These are phyloP conservation scores for Striga hermonthica DNA, from an alignment of 305 asterid genomes.

Conservation along the genomic window DNA sequence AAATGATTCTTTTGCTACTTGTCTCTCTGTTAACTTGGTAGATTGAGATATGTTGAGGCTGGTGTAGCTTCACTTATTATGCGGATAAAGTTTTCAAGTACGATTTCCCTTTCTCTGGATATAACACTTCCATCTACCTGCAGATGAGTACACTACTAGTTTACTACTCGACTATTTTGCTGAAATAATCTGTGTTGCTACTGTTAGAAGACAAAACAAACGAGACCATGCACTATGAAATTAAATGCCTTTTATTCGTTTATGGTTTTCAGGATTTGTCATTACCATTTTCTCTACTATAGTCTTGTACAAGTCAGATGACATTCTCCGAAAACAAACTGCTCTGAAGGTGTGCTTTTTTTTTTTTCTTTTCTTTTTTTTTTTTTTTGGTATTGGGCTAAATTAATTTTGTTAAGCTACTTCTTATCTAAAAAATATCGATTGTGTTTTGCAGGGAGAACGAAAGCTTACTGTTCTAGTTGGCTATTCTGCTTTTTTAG, in stretches of 20 bases:
- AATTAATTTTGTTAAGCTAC: slow-evolving; percentile 10
- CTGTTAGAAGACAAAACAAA: slow-evolving; percentile 11
- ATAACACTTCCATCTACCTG: not conserved
- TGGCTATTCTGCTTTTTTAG: slow-evolving; percentile 54
- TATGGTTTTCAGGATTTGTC: slow-evolving; percentile 44
- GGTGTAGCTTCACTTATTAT: not conserved
- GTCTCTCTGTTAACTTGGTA: slow-evolving; percentile 24
- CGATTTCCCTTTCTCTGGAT: slow-evolving; percentile 16
- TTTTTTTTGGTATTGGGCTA: slow-evolving; percentile 8
- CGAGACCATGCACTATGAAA: slow-evolving; percentile 18
- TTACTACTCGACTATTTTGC: slow-evolving; percentile 17
- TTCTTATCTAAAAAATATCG: slow-evolving; percentile 6
- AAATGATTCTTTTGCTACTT: slow-evolving; percentile 14
- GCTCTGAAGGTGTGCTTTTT: slow-evolving; percentile 68
- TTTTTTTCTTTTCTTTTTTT: too few relatives aligned
- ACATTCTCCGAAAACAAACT: slow-evolving; percentile 82
- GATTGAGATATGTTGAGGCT: slow-evolving; percentile 8
- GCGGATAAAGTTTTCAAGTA: slow-evolving; percentile 4
- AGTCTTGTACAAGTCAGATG: slow-evolving; percentile 83
- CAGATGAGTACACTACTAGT: slow-evolving; percentile 17
- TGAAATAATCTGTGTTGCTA: slow-evolving; percentile 27
- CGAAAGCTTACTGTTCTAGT: slow-evolving; percentile 60
- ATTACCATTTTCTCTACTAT: slow-evolving; percentile 71
- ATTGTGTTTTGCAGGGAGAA: slow-evolving; percentile 65
- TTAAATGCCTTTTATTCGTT: not conserved